phyloP scores from a whole-genome alignment of 2,329 filamentous ascomycete species.

The Penicillium verrucosum region DNA sequence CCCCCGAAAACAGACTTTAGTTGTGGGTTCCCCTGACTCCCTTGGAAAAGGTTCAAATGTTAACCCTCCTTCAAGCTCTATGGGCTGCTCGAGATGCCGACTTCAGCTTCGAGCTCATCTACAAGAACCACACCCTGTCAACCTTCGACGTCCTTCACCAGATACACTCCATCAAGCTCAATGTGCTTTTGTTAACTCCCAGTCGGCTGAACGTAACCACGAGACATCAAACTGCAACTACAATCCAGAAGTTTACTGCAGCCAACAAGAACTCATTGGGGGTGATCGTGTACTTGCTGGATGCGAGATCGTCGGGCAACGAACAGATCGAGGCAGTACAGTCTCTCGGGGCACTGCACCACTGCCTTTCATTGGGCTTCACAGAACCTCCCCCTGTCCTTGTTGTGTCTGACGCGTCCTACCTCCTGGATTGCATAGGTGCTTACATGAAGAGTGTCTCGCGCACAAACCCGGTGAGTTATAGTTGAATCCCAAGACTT shows the following conservation, averaged over 20 bases:
- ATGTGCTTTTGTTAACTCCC: background rate
- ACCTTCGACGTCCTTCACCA: background rate
- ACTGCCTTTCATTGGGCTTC: background rate
- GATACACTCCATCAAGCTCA: background rate
- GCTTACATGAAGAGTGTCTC: conserved; percentile 1
- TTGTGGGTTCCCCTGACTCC: background rate
- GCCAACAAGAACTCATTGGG: background rate
- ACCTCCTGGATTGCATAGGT: conserved; percentile 1
- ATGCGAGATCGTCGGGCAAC: background rate
- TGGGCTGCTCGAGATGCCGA: background rate
- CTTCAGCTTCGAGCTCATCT: background rate
- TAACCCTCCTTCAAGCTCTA: background rate
- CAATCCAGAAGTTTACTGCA: background rate
- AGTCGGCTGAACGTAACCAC: background rate
- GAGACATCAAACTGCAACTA: background rate
- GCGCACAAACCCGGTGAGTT: background rate
- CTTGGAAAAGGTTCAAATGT: background rate
- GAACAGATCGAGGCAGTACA: background rate
- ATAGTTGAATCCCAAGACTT: background rate
- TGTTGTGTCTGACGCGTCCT: conserved; percentile 1
- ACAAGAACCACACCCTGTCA: background rate
- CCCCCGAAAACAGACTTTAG: background rate
- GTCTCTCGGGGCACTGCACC: background rate
- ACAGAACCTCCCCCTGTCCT: background rate
- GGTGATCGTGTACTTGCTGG: background rate